These are phyloP conservation scores for Backusella morwellensis DNA, from an alignment of 192 early-diverging fungal genomes.

Conservation along the genomic window DNA sequence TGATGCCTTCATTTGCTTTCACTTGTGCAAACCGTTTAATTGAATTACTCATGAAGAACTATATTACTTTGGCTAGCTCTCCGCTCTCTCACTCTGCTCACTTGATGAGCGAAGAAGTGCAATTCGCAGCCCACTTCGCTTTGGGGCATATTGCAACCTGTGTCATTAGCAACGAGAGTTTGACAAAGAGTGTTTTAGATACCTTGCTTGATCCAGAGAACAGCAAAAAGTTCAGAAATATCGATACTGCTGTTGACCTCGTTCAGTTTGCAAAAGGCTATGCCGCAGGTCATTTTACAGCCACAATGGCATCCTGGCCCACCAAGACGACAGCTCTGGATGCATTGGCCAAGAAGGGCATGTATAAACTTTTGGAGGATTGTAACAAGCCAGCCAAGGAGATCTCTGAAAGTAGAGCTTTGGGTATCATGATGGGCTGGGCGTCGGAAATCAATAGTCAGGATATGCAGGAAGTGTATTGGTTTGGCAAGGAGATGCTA, in stretches of 20 bases:
- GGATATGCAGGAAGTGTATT: background rate
- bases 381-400: background rate
- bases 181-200: background rate
- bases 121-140: constrained; percentile 26
- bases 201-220: background rate
- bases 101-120: constrained; percentile 34
- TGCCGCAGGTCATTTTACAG: constrained; percentile 15
- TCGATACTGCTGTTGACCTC: constrained; percentile 24
- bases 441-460: constrained; percentile 17
- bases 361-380: background rate
- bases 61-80: constrained; percentile 7
- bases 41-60: constrained; percentile 13
- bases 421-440: constrained; percentile 32
- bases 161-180: constrained; percentile 27
- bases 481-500: constrained; percentile 8
- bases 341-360: background rate
- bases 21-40: constrained; percentile 8
- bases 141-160: constrained; percentile 26
- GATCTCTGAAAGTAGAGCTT: constrained; percentile 12
- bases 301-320: constrained; percentile 8
- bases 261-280: constrained; percentile 21
- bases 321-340: constrained; percentile 12
- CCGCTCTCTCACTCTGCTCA: constrained; percentile 12
- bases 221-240: background rate
- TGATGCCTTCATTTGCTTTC: constrained; percentile 16